phyloP scores from a whole-genome alignment of 768 basidiomycete species.

The Tulasnella calospora region DNA sequence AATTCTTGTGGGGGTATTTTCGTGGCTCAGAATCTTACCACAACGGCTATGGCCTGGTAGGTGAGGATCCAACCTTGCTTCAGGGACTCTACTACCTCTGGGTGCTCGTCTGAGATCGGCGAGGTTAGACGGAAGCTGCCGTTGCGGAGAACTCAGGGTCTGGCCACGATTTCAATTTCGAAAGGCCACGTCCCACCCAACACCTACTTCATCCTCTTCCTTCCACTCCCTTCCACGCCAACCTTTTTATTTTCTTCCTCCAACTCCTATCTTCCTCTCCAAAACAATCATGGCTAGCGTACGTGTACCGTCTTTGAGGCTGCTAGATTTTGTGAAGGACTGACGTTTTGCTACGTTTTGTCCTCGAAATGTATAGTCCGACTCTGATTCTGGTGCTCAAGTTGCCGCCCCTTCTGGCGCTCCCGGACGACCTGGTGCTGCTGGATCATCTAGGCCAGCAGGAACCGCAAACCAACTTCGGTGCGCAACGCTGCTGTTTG shows the following conservation, averaged over 20 bases:
- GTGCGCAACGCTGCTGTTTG: conserved; percentile 42
- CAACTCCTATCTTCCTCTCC: not conserved
- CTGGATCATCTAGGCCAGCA: conserved; percentile 57
- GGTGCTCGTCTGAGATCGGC: not conserved
- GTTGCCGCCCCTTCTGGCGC: conserved; percentile 38
- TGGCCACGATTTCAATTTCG: conserved; percentile 8
- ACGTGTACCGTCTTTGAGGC: not conserved
- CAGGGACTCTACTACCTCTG: conserved; percentile 2
- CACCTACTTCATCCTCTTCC: not conserved
- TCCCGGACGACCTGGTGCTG: conserved; percentile 40
- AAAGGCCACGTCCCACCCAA: conserved; percentile 7
- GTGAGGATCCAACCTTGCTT: not conserved
- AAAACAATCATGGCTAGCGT: conserved; percentile 18
- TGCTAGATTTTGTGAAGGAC: not conserved
- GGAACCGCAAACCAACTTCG: conserved; percentile 65
- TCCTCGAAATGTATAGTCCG: conserved; percentile 49
- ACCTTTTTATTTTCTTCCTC: conserved; percentile 12
- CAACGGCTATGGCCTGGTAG: not conserved
- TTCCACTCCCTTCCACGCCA: conserved; percentile 11
- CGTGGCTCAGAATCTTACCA: not conserved
- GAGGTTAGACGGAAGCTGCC: too few relatives aligned
- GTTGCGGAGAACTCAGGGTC: not conserved
- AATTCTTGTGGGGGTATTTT: not conserved
- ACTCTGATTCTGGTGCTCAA: conserved; percentile 46
- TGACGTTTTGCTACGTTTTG: conserved; percentile 12